Evolutionary conservation across 2,329 filamentous ascomycete species (phyloP).

Genomic region (Pezicula rhizophila): DNA sequence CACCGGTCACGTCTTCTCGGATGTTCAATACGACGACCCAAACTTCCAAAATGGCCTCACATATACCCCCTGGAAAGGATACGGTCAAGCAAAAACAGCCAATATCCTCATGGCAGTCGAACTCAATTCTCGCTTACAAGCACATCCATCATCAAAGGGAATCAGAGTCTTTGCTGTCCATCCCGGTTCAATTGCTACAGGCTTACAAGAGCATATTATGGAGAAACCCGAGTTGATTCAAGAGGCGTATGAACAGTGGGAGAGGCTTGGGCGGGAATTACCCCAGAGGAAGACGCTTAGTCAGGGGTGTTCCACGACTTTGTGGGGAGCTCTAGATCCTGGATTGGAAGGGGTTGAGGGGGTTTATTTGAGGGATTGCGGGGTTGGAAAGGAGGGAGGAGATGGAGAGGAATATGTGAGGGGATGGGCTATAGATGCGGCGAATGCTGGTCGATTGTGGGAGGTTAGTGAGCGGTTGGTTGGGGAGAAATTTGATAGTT

Average conservation of each 20-base stretch:
- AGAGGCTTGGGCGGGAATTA: background rate
- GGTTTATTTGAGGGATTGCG: constrained; percentile 8
- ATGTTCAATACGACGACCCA: constrained; percentile 28
- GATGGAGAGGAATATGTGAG: background rate
- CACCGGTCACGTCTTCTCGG: constrained; percentile 29
- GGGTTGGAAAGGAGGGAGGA: background rate
- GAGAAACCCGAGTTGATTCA: background rate
- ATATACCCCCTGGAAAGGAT: constrained; percentile 28
- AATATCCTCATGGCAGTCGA: constrained; percentile 25
- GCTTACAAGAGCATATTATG: background rate
- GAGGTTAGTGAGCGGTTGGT: constrained; percentile 38
- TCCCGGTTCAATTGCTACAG: background rate
- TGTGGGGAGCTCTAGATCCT: constrained; percentile 32
- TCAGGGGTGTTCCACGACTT: constrained; percentile 21
- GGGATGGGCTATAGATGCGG: constrained; percentile 6
- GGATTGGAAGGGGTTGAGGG: constrained; percentile 14
- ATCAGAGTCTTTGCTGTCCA: background rate
- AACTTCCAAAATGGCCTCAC: constrained; percentile 25
- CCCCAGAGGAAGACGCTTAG: background rate
- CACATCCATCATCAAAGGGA: background rate
- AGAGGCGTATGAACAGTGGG: background rate
- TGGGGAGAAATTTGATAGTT: constrained; percentile 30
- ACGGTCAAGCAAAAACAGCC: constrained; percentile 35
- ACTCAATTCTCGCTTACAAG: background rate
- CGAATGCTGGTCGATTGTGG: constrained; percentile 37